Conservation (phyloP, 139 green algal species). For the Coccomyxa sp. region DNA sequence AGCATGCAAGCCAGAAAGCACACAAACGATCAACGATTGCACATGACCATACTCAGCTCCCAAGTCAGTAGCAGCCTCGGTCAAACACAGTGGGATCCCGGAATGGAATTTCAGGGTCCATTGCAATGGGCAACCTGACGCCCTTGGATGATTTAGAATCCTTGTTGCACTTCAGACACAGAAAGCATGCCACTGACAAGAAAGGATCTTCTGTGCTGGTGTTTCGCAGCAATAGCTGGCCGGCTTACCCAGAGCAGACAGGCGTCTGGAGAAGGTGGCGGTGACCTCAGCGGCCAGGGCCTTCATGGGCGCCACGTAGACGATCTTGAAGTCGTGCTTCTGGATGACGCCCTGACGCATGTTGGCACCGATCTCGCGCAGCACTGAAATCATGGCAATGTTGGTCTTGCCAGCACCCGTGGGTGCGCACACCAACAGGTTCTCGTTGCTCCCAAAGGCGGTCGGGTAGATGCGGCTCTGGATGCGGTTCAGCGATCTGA, state of each 20-base stretch:
- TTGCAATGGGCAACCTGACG: no score
- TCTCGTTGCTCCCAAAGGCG: constrained; percentile 82
- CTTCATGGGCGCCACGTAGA: constrained; percentile 99
- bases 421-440: constrained; percentile 86
- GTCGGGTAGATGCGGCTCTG: constrained; percentile 82
- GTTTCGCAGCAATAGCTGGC: no score
- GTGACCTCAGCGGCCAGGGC: constrained; percentile 89
- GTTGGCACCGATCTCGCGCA: constrained; percentile 80
- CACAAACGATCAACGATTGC: no score
- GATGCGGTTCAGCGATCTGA: constrained; percentile 87
- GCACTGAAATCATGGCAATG: constrained; percentile 97
- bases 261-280: constrained; percentile 73
- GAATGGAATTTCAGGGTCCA: no score
- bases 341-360: constrained; percentile 70
- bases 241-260: constrained; percentile 68
- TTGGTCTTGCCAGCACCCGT: constrained; percentile 97
- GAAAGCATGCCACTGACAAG: no score
- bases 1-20: no score
- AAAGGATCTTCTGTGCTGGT: no score
- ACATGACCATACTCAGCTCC: no score
- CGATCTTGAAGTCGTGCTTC: constrained; percentile 73
- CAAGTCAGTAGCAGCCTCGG: no score
- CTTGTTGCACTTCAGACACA: no score
- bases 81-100: no score
- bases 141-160: no score